Base-by-base conservation (phyloP, 768 basidiomycete species). In the Suillus clintonianus region DNA sequence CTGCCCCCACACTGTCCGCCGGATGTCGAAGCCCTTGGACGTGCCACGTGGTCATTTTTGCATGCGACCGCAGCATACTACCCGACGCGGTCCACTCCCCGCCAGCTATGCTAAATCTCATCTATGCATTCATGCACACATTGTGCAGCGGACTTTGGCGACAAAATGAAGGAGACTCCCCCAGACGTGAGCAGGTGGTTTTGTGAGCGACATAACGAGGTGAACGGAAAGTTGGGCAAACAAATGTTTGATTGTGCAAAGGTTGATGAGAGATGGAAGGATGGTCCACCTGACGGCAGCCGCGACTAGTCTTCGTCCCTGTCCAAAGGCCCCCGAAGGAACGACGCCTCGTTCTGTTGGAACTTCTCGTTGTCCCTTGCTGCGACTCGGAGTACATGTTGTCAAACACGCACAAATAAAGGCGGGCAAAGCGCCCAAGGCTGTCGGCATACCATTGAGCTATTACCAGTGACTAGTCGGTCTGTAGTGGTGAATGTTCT, bases 1-100 rank as follows among this genome's bases (percentile, higher is more conserved):
- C 86, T 83, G 24, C 85, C 86, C 2, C 78, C 80, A 5, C 81
- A 91, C 61, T 99, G 97, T 72, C 97, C 97, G 13, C 89, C 95
- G 0, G 96, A 98, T 76, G 89, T 89, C 51, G 94, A 95, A 72
- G 83, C 87, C 63, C 89, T 99, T 56, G 97, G 97, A 2, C 87
- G 88, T 56, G 91, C 96, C 51, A 97, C 97, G 2, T 98, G 97
- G 97, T 90, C 95, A 17, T 99, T 99, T 84, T 82, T 99, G 37
- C 97, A 98, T 72, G 89, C 95, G 11, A 90, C 97, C 6, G 96
- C 95, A 0, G 94, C 97, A 24, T 97, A 98, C 77, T 99, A 95
- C 78, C 95, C 97, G 32, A 86, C 89, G n/a, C 77, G 79, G 17
- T 94, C 97, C 1, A 86, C 89, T 0, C 81, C 87, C 1, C 78